phyloP scores from a whole-genome alignment of 2,329 filamentous ascomycete species.

The Tolypocladium tundrense region DNA sequence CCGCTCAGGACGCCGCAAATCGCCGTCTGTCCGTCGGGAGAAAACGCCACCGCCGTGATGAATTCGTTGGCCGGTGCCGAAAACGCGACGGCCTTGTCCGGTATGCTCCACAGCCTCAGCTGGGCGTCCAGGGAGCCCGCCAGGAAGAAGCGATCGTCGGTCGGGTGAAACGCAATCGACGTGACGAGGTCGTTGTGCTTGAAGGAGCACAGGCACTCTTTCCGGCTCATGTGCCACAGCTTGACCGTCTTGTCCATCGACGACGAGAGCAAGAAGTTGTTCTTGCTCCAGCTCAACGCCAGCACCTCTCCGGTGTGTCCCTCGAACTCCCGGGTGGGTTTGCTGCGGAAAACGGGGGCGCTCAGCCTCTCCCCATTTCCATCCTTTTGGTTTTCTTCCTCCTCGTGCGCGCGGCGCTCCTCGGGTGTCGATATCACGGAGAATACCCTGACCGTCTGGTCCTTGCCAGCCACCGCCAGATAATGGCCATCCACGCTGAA shows the following conservation, averaged over 20 bases:
- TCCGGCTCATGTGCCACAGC: slow-evolving; percentile 79
- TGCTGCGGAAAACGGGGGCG: slow-evolving; percentile 79
- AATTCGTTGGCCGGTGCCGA: slow-evolving; percentile 70
- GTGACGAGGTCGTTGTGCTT: slow-evolving; percentile 93
- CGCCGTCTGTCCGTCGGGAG: slow-evolving; percentile 79
- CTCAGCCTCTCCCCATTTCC: slow-evolving; percentile 54
- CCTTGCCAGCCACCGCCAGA: slow-evolving; percentile 84
- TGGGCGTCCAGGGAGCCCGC: slow-evolving; percentile 86
- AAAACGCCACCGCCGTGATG: slow-evolving; percentile 89
- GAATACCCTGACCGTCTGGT: slow-evolving; percentile 79
- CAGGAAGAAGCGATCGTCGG: slow-evolving; percentile 92
- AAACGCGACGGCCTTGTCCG: slow-evolving; percentile 87
- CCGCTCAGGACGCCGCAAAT: slow-evolving; percentile 85
- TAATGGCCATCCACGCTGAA: slow-evolving; percentile 90
- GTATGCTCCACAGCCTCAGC: slow-evolving; percentile 89
- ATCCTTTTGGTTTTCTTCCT: slow-evolving; percentile 23
- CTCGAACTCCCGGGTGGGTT: slow-evolving; percentile 67
- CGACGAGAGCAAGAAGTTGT: slow-evolving; percentile 90
- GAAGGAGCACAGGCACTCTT: slow-evolving; percentile 86
- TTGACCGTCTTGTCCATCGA: slow-evolving; percentile 98
- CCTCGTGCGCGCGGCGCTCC: slow-evolving; percentile 64
- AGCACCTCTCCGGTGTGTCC: slow-evolving; percentile 81
- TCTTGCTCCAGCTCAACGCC: slow-evolving; percentile 97
- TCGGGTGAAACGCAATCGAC: slow-evolving; percentile 87
- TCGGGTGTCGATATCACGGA: slow-evolving; percentile 74